These are phyloP conservation scores for Globisporangium spinosum DNA, from an alignment of 352 stramenopile genomes.

Conservation along the genomic window DNA sequence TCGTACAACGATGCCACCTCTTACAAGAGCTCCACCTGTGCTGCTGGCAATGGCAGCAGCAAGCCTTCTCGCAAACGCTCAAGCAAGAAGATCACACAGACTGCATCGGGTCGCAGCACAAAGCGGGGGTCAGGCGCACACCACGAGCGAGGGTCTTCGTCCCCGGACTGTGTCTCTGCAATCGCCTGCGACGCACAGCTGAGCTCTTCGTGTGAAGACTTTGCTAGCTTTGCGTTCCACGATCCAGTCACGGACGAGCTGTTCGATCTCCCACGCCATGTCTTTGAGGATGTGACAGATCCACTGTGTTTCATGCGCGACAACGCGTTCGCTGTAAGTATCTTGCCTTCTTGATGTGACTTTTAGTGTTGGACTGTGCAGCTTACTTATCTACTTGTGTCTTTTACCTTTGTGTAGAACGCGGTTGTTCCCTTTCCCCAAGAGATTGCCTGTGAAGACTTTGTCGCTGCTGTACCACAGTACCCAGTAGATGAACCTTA, in stretches of 20 bases:
- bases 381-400: neutral
- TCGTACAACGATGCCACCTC: neutral
- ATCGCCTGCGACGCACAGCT: neutral
- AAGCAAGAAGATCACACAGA: conserved; percentile 14
- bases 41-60: neutral
- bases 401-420: conserved; percentile 1
- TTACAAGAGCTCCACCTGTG: neutral
- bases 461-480: neutral
- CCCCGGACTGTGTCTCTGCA: conserved; percentile 17
- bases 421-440: neutral
- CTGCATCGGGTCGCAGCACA: neutral
- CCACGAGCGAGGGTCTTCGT: conserved; percentile 18
- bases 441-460: conserved; percentile 7
- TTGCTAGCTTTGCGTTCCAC: conserved; percentile 16
- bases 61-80: conserved; percentile 5
- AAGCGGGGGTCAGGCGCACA: conserved; percentile 6
- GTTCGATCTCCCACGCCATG: conserved; percentile 17
- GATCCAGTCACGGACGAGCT: conserved; percentile 13
- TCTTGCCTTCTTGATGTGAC: neutral
- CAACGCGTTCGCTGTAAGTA: conserved; percentile 5
- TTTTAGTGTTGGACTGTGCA: neutral
- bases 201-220: conserved; percentile 13
- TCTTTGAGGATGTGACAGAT: conserved; percentile 20
- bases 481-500: neutral
- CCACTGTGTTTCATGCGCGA: conserved; percentile 16